phyloP scores from a whole-genome alignment of 2,329 filamentous ascomycete species.

The Apiospora malaysiana region DNA sequence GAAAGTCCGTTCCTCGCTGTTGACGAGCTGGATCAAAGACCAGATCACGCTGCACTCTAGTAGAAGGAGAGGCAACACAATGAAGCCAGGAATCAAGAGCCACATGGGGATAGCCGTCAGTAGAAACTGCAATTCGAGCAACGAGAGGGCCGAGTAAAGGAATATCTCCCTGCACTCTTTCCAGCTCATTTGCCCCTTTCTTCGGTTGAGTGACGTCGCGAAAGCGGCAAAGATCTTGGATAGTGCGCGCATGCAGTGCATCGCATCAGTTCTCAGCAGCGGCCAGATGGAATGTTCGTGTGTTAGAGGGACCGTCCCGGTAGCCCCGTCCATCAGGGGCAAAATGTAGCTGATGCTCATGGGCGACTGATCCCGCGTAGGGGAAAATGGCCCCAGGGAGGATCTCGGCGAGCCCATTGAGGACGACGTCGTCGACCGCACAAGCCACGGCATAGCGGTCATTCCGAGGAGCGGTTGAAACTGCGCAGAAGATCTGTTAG shows the following conservation, averaged over 20 bases:
- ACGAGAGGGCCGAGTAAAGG: slow-evolving; percentile 29
- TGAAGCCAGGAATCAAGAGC: slow-evolving; percentile 30
- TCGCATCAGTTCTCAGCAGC: slow-evolving; percentile 30
- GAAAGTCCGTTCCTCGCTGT: slow-evolving; percentile 25
- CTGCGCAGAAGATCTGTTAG: background rate
- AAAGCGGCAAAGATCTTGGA: slow-evolving; percentile 27
- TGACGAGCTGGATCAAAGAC: slow-evolving; percentile 28
- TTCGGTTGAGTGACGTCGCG: slow-evolving; percentile 18
- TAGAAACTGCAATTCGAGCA: slow-evolving; percentile 30
- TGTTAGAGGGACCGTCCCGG: slow-evolving; percentile 32
- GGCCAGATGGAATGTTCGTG: slow-evolving; percentile 29
- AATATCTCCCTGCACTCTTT: slow-evolving; percentile 23
- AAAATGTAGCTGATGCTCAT: slow-evolving; percentile 30
- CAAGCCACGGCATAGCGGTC: slow-evolving; percentile 14
- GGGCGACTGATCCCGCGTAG: background rate
- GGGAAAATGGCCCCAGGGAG: slow-evolving; percentile 8
- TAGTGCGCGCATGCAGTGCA: slow-evolving; percentile 25
- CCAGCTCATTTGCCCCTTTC: slow-evolving; percentile 23
- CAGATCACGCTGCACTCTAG: slow-evolving; percentile 28
- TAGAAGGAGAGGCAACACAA: slow-evolving; percentile 28
- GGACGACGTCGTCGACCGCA: slow-evolving; percentile 3
- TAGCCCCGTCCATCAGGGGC: slow-evolving; percentile 30
- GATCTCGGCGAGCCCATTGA: background rate
- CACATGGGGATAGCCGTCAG: slow-evolving; percentile 28
- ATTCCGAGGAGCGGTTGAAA: background rate